Conservation (phyloP, 2,329 filamentous ascomycete genomes). For the Colletotrichum musae region DNA sequence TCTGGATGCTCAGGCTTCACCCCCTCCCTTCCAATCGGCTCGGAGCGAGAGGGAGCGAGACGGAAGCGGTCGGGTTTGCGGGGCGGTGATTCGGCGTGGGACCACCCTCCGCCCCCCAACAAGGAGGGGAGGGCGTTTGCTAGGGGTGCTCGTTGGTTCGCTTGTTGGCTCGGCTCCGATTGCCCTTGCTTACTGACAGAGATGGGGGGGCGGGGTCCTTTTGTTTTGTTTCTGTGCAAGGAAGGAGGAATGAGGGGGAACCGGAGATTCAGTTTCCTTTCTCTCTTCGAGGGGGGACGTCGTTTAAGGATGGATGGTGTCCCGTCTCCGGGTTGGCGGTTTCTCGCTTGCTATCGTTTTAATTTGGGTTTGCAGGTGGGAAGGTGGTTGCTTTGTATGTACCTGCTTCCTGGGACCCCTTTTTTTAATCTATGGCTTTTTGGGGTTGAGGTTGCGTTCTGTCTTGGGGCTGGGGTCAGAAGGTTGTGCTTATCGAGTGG, state of each 20-base stretch:
- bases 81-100: slow-evolving; percentile 1
- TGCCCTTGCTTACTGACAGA: background rate
- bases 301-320: background rate
- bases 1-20: too few species aligned
- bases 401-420: background rate
- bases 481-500: background rate
- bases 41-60: background rate
- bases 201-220: background rate
- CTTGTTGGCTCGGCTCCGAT: slow-evolving; percentile 5
- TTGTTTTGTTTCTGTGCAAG: background rate
- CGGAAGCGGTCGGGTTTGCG: slow-evolving; percentile 3
- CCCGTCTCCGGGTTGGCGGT: background rate
- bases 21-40: background rate
- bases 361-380: background rate
- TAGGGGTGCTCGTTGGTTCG: slow-evolving; percentile 4
- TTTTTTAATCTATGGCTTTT: background rate
- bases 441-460: background rate
- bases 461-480: background rate
- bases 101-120: background rate
- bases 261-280: background rate
- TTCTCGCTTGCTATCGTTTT: background rate
- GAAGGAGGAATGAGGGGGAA: background rate
- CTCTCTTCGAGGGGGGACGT: background rate
- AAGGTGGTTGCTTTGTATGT: background rate
- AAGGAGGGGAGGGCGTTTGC: background rate